These are phyloP conservation scores for Termitomyces sp. DNA, from an alignment of 768 basidiomycete genomes.

Conservation along the genomic window DNA sequence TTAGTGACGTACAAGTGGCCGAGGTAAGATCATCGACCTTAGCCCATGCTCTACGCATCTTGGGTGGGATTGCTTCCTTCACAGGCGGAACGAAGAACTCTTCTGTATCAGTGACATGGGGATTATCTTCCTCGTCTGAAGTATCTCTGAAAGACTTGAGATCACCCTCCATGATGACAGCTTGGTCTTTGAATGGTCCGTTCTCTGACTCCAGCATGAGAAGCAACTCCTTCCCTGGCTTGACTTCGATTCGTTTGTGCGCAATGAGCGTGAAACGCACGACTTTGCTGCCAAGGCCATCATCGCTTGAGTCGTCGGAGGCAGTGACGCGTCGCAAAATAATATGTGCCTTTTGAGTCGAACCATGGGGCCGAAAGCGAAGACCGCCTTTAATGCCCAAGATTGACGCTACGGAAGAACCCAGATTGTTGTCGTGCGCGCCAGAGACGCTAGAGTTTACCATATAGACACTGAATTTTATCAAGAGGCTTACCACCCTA, in stretches of 20 bases:
- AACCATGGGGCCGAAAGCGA: constrained; percentile 63
- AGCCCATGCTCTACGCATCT: constrained; percentile 59
- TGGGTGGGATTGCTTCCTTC: constrained; percentile 47
- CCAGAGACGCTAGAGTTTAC: constrained; percentile 33
- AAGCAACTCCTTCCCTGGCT: constrained; percentile 66
- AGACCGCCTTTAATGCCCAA: constrained; percentile 58
- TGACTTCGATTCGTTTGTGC: constrained; percentile 64
- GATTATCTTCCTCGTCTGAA: constrained; percentile 35
- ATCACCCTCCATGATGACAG: constrained; percentile 57
- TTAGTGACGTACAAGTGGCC: constrained; percentile 29
- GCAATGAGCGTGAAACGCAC: constrained; percentile 63
- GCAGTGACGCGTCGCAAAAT: constrained; percentile 56
- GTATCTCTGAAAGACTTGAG: constrained; percentile 27
- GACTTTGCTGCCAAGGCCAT: constrained; percentile 30
- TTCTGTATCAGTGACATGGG: constrained; percentile 35
- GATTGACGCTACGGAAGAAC: constrained; percentile 41
- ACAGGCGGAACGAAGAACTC: constrained; percentile 21
- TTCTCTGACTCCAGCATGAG: constrained; percentile 51
- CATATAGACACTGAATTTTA: constrained; percentile 21
- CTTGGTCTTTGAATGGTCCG: constrained; percentile 47
- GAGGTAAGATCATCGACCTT: constrained; percentile 40
- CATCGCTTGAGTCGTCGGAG: constrained; percentile 39
- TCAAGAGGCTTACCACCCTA: constrained; percentile 4
- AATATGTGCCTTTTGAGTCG: constrained; percentile 64
- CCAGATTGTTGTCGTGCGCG: constrained; percentile 21